phyloP scores from a whole-genome alignment of 306 rosid species.

The Dalbergia cultrata region DNA sequence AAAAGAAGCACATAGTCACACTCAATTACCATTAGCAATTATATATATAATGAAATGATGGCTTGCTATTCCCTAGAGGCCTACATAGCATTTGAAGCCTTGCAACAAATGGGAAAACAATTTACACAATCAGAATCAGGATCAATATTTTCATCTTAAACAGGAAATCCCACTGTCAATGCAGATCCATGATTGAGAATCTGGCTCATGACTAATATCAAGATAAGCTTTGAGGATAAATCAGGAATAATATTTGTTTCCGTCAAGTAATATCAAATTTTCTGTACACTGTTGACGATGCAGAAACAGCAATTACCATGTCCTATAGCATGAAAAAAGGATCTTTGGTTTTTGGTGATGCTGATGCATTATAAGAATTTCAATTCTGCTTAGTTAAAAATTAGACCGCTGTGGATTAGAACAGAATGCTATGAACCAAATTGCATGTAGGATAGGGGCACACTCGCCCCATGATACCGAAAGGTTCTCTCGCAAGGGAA shows the following conservation, averaged over 20 bases:
- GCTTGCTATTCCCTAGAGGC: conserved; percentile 25
- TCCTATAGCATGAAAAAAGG: conserved; percentile 16
- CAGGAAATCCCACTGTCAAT: conserved; percentile 10
- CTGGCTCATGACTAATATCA: not conserved
- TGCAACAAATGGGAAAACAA: conserved; percentile 15
- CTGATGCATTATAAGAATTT: not conserved
- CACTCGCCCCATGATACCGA: not conserved
- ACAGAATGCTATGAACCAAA: not conserved
- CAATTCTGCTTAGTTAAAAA: not conserved
- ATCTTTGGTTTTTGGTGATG: not conserved
- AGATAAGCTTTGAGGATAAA: not conserved
- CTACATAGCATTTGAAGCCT: conserved; percentile 32
- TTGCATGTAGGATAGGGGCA: not conserved
- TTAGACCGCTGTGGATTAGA: not conserved
- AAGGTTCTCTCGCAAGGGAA: not conserved
- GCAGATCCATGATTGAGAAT: not conserved
- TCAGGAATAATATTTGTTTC: conserved; percentile 4
- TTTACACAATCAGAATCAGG: conserved; percentile 37
- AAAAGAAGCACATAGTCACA: not conserved
- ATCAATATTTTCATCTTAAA: conserved; percentile 39
- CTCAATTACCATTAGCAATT: not conserved
- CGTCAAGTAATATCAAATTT: conserved; percentile 24
- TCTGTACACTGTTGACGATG: not conserved
- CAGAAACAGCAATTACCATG: not conserved
- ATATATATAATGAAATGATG: conserved; percentile 18